Evolutionary conservation across 2,329 filamentous ascomycete genomes (phyloP), one percentile per base, ranked within the genome.

Genomic region (Sordariomycetes sp.): DNA sequence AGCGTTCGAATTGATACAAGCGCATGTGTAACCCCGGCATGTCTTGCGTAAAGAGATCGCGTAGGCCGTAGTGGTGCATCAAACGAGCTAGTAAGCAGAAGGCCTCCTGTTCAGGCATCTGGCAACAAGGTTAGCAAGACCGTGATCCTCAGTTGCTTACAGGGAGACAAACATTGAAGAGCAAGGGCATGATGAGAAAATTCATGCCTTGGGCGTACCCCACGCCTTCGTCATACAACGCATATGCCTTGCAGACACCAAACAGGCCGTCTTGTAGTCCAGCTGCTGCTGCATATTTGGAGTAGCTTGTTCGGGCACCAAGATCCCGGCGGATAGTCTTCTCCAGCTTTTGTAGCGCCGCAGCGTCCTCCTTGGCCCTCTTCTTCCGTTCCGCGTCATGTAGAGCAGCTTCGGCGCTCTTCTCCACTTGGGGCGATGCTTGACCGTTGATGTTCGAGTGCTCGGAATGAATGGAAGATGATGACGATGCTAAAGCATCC

Each of bases 201-300:
- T 96, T 98, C 84, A 98, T 95, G 52, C 92, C 92, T 58, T 98
- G 92, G 0, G 93, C 90, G 57, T 98, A 98, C 21, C 92, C 90
- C 23, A 98, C 92, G 7, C 72, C 82, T 50, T 94, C 87, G 50
- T 98, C 92, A 47, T 88, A 96, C 20, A 98, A 68, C 11, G 92
- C 92, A 59, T 98, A 98, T 2, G 92, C 88, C 59, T 96, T 98
- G 66, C 92, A 98, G 23, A 98, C 77, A 24, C 88, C 88, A 58
- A 94, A 96, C 8, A 98, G 71, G 8, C 86, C 85, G 48, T 96
- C 92, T 57, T 96, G 92, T 28, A 94, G 76, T 21, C 87, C 88
- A 41, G 88, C 83, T 21, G 87, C 84, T 41, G 88, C 82, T 40
- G 93, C 83, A 59, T 93, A 94, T 58, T 95, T 96, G 38, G 90